phyloP scores from a whole-genome alignment of 2,329 filamentous ascomycete genomes.

The Elsinoe australis region DNA sequence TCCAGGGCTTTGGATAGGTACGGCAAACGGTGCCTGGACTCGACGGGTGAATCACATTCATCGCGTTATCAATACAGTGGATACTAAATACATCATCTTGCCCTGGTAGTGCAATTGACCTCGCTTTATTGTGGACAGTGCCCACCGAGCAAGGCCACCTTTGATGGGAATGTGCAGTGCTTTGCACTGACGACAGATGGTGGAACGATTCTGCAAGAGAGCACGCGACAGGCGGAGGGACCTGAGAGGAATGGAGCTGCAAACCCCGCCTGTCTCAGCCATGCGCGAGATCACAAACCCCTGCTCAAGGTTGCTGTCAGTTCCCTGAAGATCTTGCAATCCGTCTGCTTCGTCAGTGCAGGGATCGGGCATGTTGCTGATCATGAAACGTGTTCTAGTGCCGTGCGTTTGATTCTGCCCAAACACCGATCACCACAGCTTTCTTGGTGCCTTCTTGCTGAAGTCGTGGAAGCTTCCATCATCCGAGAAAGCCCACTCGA shows the following conservation, averaged over 20 bases:
- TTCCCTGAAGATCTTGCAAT: too few species aligned
- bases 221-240: constrained; percentile 12
- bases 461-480: not conserved
- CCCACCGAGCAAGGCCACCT: not conserved
- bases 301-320: too few species aligned
- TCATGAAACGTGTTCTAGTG: too few species aligned
- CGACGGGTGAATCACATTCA: not conserved
- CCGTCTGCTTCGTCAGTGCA: too few species aligned
- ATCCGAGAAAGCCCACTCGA: not conserved
- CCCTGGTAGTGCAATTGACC: constrained; percentile 1
- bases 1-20: not conserved
- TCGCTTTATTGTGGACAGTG: not conserved
- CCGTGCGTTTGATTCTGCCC: too few species aligned
- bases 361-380: too few species aligned
- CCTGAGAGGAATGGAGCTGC: constrained; percentile 2
- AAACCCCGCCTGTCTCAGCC: not conserved
- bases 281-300: not conserved
- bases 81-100: not conserved
- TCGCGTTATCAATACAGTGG: not conserved
- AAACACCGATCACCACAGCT: too few species aligned
- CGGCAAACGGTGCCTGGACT: constrained; percentile 11
- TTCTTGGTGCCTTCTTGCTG: not conserved
- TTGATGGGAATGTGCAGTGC: constrained; percentile 1
- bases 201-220: not conserved
- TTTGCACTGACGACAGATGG: not conserved